Percentiles rank a stretch among this genome's conserved stretches.
phyloP scores from a whole-genome alignment of 257 asterid species.

The Primulina tabacum region DNA sequence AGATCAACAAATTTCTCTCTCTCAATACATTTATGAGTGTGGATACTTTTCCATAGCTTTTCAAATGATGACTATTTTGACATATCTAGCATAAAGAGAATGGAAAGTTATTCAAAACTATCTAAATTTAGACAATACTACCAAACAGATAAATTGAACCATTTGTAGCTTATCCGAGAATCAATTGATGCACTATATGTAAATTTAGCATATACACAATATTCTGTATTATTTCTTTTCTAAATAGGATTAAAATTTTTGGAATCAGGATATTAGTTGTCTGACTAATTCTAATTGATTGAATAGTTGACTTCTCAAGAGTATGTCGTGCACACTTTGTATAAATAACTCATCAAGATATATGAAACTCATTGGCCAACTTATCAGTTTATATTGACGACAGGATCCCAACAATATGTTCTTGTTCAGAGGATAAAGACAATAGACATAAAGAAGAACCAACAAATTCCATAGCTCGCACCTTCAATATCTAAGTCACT shows the following conservation, averaged over 20 bases:
- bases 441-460: conserved; percentile 6
- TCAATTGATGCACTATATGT: too few relatives aligned
- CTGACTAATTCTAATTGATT: too few relatives aligned
- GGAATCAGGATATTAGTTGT: too few relatives aligned
- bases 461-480: conserved; percentile 25
- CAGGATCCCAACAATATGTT: conserved; percentile 5
- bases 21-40: conserved; percentile 12
- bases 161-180: not conserved
- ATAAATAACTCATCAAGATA: too few relatives aligned
- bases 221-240: too few relatives aligned
- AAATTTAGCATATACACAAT: too few relatives aligned
- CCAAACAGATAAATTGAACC: conserved; percentile 19
- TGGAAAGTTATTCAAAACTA: not conserved
- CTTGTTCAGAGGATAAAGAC: conserved; percentile 11
- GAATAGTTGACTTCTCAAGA: too few relatives aligned
- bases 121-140: not conserved
- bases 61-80: conserved; percentile 3
- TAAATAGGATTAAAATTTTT: too few relatives aligned
- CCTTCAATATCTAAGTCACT: conserved; percentile 99
- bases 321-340: too few relatives aligned
- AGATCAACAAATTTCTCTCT: not conserved
- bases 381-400: not conserved
- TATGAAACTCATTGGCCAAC: not conserved
- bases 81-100: not conserved
- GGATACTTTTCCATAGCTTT: conserved; percentile 7